Conservation (phyloP, 23 red algal species). For the Gracilaria gracilis region DNA sequence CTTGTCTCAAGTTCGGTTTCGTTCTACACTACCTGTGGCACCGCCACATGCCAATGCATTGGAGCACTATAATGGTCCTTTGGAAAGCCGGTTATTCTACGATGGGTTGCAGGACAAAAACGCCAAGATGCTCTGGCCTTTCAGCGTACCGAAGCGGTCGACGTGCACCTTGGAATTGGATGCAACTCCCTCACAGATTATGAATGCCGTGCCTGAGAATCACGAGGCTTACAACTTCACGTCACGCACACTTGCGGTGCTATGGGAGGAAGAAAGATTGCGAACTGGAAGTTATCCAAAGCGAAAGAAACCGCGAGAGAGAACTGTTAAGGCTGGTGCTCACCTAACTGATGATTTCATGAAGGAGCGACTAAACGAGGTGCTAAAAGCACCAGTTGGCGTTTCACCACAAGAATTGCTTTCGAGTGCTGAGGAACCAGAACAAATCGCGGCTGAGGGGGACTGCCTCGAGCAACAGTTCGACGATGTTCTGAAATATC, state of each 20-base stretch:
- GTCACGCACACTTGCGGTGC: slow-evolving; percentile 47
- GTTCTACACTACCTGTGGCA: slow-evolving; percentile 61
- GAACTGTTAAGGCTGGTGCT: slow-evolving; percentile 47
- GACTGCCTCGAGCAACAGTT: slow-evolving; percentile 24
- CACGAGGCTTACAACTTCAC: slow-evolving; percentile 22
- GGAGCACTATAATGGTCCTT: slow-evolving; percentile 17
- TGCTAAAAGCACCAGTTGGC: background rate
- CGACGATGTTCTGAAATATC: slow-evolving; percentile 41
- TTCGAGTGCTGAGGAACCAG: slow-evolving; percentile 4
- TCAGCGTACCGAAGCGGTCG: slow-evolving; percentile 53
- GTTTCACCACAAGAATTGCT: background rate
- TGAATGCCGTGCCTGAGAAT: slow-evolving; percentile 44
- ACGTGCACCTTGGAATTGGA: slow-evolving; percentile 75
- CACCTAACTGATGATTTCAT: slow-evolving; percentile 51
- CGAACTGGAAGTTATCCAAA: slow-evolving; percentile 54
- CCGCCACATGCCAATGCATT: background rate
- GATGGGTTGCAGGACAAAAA: background rate
- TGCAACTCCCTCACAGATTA: slow-evolving; percentile 53
- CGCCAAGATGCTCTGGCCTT: background rate
- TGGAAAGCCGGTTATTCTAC: slow-evolving; percentile 4
- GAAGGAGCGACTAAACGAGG: slow-evolving; percentile 25
- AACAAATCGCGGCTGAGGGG: background rate
- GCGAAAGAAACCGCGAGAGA: background rate
- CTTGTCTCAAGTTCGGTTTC: slow-evolving; percentile 65
- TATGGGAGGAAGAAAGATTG: slow-evolving; percentile 82